Evolutionary conservation across 805 yeast genomes (phyloP).

Genomic region (Candida sithepensis): DNA sequence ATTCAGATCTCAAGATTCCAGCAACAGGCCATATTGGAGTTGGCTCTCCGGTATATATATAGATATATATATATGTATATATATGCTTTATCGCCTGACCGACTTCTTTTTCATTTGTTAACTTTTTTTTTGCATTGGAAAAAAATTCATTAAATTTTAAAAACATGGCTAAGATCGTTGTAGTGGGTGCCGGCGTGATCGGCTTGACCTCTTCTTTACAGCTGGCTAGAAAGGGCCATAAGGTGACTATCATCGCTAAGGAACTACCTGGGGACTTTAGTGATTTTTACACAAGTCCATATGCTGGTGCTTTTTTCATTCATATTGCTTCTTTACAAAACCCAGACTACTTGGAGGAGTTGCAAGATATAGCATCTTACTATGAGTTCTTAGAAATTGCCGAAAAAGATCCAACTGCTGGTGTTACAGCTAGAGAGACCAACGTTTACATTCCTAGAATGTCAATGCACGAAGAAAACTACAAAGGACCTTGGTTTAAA

Average conservation of each 20-base stretch:
- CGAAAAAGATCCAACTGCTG: slow-evolving; percentile 35
- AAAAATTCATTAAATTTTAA: no score
- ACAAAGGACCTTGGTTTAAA: slow-evolving; percentile 39
- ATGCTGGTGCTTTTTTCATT: slow-evolving; percentile 48
- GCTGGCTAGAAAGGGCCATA: slow-evolving; percentile 38
- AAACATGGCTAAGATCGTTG: slow-evolving; percentile 22
- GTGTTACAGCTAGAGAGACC: slow-evolving; percentile 32
- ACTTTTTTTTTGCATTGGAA: no score
- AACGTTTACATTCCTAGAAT: slow-evolving; percentile 27
- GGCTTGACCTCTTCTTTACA: slow-evolving; percentile 53
- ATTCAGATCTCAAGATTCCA: no score
- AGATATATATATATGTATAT: no score
- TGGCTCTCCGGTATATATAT: no score
- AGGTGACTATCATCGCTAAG: slow-evolving; percentile 48
- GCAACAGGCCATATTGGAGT: no score
- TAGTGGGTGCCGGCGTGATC: slow-evolving; percentile 48
- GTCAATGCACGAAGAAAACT: slow-evolving; percentile 20
- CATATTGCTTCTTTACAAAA: slow-evolving; percentile 36
- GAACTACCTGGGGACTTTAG: slow-evolving; percentile 37
- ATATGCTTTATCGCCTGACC: no score
- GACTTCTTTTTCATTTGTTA: no score
- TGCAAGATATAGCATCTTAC: slow-evolving; percentile 36
- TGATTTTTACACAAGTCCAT: slow-evolving; percentile 42
- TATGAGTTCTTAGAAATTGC: slow-evolving; percentile 35
- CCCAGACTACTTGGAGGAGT: slow-evolving; percentile 25